phyloP scores from a whole-genome alignment of 1,284 basidiomycete species.

The Ustilago shanxiensis region DNA sequence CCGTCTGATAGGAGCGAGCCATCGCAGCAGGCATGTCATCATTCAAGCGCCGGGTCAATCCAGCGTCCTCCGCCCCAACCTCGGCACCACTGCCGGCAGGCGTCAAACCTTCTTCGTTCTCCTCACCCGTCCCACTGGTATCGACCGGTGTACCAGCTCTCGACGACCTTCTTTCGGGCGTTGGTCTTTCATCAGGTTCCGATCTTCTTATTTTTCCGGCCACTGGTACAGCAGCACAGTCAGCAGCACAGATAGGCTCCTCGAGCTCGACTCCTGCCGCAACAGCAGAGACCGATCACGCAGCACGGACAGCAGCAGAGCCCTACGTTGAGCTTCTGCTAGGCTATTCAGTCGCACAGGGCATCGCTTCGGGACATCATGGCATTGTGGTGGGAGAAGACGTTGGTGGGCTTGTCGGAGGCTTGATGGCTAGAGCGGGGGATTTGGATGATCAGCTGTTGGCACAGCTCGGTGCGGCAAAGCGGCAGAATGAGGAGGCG shows the following conservation, averaged over 20 bases:
- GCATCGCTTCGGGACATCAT: constrained; percentile 79
- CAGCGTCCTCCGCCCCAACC: constrained; percentile 44
- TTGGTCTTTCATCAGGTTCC: constrained; percentile 86
- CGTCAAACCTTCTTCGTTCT: constrained; percentile 77
- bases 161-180: constrained; percentile 92
- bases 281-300: constrained; percentile 42
- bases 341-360: constrained; percentile 89
- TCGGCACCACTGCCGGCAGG: constrained; percentile 73
- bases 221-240: constrained; percentile 48
- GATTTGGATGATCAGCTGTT: constrained; percentile 44
- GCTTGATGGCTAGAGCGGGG: constrained; percentile 61
- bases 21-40: constrained; percentile 74
- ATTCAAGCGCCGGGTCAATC: constrained; percentile 79
- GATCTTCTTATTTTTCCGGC: constrained; percentile 76
- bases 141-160: constrained; percentile 92
- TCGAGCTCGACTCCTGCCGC: constrained; percentile 83
- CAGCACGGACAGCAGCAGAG: constrained; percentile 51
- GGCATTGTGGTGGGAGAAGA: constrained; percentile 76
- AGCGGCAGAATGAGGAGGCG: not conserved
- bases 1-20: not conserved
- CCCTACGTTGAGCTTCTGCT: constrained; percentile 87
- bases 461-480: constrained; percentile 12
- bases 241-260: constrained; percentile 50
- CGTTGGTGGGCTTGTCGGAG: constrained; percentile 71
- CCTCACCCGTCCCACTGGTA: constrained; percentile 77